Base-by-base conservation (phyloP, 305 asterid species). In the Ilex paraguariensis region DNA sequence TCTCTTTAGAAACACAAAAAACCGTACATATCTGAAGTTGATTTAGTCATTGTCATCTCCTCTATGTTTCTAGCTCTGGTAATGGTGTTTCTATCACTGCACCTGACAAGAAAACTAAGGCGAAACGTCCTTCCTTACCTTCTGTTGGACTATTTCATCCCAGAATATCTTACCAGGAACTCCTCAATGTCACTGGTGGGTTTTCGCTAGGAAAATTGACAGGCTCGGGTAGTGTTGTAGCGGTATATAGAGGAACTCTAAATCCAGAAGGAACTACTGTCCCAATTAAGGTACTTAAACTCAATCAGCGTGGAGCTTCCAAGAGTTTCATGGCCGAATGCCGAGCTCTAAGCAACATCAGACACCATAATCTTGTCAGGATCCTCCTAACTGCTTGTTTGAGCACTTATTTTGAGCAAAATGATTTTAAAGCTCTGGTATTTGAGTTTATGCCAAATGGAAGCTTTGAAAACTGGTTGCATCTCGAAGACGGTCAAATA, bases 391-490 rank as follows among this genome's bases (percentile, higher is more conserved):
- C 75, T 49, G 73, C 74, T 28, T 79, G 84, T 73, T 72, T 69
- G 13, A 66, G 77, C 45, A 36, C 59, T 21, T 66, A 79, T 64
- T 79, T 63, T 46, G 60, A 61, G 33, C 79, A 79, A 9, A 60
- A 72, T 36, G 70, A 65, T 10, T 74, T 77, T 49, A 80, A 69
- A 45, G 78, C 79, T 40, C 55, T 75, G 50, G 71, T 79, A 8
- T 79, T 65, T 13, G 65, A 66, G 21, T 73, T 64, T 31, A 68
- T 76, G 76, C 69, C 69, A 52, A 77, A 76, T 31, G 85, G 83
- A 55, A 76, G 78, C 63, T 60, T 79, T n/a, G 83, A 82, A 6
- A 65, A 61, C 58, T 77, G 85, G 85, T 60, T 79, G 66, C 74
- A 82, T 46, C 67, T 44, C 0, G 59, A 48, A 50, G 53, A 53